Evolutionary conservation across 345 rosid genomes (phyloP).

Genomic region (Eucalyptus regnans): DNA sequence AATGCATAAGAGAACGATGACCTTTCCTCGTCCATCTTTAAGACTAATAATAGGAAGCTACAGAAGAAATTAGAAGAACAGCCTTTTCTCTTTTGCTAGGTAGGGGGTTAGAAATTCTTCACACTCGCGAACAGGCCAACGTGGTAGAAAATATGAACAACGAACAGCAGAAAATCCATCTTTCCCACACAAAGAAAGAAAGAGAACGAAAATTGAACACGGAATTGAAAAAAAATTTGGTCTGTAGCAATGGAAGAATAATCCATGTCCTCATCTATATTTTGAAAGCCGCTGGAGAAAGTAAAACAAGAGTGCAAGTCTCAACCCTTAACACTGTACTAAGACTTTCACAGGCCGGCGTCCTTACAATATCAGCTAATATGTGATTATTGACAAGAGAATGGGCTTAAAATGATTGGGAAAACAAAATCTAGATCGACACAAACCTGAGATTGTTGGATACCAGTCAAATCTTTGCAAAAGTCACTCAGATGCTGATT

Average conservation of each 20-base stretch:
- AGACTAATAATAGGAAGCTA: neutral
- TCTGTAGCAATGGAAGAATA: neutral
- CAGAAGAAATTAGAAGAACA: neutral
- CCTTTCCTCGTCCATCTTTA: neutral
- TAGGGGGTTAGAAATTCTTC: neutral
- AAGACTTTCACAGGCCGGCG: neutral
- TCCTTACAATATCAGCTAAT: neutral
- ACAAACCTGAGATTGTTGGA: constrained; percentile 35
- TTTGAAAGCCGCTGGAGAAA: neutral
- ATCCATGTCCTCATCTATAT: neutral
- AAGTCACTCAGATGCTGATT: constrained; percentile 28
- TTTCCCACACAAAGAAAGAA: neutral
- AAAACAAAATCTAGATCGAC: neutral
- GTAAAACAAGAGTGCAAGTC: neutral
- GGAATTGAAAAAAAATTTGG: neutral
- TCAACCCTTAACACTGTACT: neutral
- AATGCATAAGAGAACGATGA: neutral
- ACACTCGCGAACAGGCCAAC: neutral
- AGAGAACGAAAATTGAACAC: no score
- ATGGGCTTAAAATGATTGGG: neutral
- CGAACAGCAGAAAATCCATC: neutral
- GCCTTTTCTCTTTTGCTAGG: neutral
- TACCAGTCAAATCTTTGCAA: constrained; percentile 39
- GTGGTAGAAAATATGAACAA: neutral
- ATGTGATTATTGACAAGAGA: neutral